Evolutionary conservation across 192 early-diverging fungal genomes (phyloP).

Genomic region (Gigaspora rosea): DNA sequence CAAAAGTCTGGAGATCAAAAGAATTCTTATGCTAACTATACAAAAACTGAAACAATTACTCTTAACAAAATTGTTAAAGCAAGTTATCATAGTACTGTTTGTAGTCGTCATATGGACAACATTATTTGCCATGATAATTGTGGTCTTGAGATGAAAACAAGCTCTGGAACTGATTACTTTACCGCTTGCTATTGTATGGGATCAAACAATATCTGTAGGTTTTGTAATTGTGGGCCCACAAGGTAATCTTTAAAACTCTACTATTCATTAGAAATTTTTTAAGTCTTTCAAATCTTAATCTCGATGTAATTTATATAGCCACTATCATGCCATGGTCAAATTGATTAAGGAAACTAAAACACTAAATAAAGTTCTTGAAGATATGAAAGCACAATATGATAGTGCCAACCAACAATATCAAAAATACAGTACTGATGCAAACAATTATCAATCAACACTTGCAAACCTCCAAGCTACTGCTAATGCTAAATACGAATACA

Average conservation of each 20-base stretch:
- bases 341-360: not conserved
- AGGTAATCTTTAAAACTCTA: not conserved
- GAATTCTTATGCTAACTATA: not conserved
- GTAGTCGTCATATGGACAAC: not conserved
- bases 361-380: not conserved
- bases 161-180: not conserved
- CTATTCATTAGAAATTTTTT: too few species aligned
- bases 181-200: not conserved
- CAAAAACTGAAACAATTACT: not conserved
- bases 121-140: slow-evolving; percentile 5
- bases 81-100: not conserved
- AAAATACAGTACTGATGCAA: not conserved
- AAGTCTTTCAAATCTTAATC: too few species aligned
- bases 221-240: not conserved
- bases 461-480: slow-evolving; percentile 5
- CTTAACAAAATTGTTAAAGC: not conserved
- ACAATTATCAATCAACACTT: not conserved
- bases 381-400: not conserved
- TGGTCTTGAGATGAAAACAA: not conserved
- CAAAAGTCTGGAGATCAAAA: not conserved
- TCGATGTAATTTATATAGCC: not conserved
- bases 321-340: not conserved
- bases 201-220: not conserved
- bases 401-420: not conserved
- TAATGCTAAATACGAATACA: not conserved